Base-by-base conservation (phyloP, 2,329 filamentous ascomycete species). In the Cladosporium halotolerans region DNA sequence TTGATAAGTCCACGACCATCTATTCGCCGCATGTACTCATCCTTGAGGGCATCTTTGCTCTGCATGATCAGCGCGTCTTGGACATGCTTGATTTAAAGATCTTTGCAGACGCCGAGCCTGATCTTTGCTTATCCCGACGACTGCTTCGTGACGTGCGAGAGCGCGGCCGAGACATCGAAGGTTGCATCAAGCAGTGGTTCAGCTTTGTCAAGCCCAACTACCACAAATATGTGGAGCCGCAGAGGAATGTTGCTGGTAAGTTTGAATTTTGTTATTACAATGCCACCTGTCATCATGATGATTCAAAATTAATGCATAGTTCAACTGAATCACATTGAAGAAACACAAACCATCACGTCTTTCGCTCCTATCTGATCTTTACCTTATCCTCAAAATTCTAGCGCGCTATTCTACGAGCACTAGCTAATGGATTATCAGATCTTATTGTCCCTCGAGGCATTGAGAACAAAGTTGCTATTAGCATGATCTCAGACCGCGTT, bases 181-280 rank as follows among this genome's bases (percentile, higher is more conserved):
- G 93, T 39, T 92, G 91, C 65, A 91, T 99, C 69, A 97, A 97
- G 71, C 93, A 99, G 70, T 99, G 93, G 93, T 96, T 97, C 68
- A 76, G 75, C 9, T 99, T 88, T 67, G 93, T 99, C 41, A 99
- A 99, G 72, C 93, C 93, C 3, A 97, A 97, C 66, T 97, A 95
- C 64, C 87, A 92, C 69, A 89, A 86, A 78, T 97, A 82, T 66
- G 93, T 99, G 53, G 86, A 95, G 58, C 93, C 93, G 33, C 93
- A 99, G 69, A 80, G 90, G 52, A 86, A 90, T 61, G 84, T 92
- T 45, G 90, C 90, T 62, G 84, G 84, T 86, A 72, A 63, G 75
- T 68, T 18, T n/a, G 8, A 1, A 6, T 28, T 31, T 52, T 51
- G 42, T 50, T 14, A 16, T 43, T 39, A 28, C 42, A 13, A 32